phyloP scores from a whole-genome alignment of 108 stramenopile genomes.

The Epithemia pelagica region DNA sequence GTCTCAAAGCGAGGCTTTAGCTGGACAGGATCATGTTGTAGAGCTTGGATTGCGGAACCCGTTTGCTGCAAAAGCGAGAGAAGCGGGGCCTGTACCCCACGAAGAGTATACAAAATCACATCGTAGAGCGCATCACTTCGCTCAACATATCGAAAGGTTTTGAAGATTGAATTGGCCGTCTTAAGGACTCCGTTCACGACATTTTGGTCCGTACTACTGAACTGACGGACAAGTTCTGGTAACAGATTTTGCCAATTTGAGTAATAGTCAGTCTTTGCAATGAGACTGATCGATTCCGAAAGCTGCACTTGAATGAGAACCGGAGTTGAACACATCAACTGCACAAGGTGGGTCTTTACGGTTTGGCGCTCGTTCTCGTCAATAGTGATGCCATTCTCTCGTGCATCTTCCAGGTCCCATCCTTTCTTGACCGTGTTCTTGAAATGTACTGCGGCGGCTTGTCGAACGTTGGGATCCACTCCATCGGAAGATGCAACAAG shows the following conservation, averaged over 20 bases:
- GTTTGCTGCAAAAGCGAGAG: slow-evolving; percentile 60
- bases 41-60: slow-evolving; percentile 42
- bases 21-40: slow-evolving; percentile 23
- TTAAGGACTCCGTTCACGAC: slow-evolving; percentile 91
- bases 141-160: slow-evolving; percentile 87
- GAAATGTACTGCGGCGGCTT: slow-evolving; percentile 92
- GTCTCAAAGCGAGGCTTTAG: slow-evolving; percentile 57
- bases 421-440: slow-evolving; percentile 95
- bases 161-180: slow-evolving; percentile 93
- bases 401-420: slow-evolving; percentile 83
- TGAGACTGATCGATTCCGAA: slow-evolving; percentile 88
- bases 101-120: slow-evolving; percentile 78
- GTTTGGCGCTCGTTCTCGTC: slow-evolving; percentile 63
- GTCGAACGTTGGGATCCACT: slow-evolving; percentile 44
- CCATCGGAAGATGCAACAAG: slow-evolving; percentile 40
- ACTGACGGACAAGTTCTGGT: slow-evolving; percentile 77
- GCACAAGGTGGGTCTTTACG: slow-evolving; percentile 91
- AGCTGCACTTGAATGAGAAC: slow-evolving; percentile 89
- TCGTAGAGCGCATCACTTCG: slow-evolving; percentile 78
- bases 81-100: slow-evolving; percentile 76
- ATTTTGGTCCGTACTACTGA: slow-evolving; percentile 54
- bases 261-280: slow-evolving; percentile 92
- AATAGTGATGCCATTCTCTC: slow-evolving; percentile 41
- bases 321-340: slow-evolving; percentile 91
- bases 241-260: slow-evolving; percentile 90